Evolutionary conservation across 2,329 filamentous ascomycete species (phyloP).

Genomic region (Fusarium abutilonis): DNA sequence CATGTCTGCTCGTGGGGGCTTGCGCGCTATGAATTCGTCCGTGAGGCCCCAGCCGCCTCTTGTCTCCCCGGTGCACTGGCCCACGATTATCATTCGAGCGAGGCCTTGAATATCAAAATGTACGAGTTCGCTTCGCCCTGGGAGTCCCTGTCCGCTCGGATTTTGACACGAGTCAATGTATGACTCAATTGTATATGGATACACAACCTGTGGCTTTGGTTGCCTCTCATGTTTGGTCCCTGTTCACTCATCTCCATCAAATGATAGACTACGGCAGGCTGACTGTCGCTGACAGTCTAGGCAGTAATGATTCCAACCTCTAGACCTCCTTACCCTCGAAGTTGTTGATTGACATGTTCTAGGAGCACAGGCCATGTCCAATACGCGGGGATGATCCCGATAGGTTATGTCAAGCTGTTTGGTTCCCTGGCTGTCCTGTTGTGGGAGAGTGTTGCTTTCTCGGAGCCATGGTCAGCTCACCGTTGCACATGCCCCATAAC

Average conservation of each 20-base stretch:
- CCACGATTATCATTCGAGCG: constrained; percentile 38
- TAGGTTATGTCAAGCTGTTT: constrained; percentile 25
- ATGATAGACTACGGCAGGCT: constrained; percentile 24
- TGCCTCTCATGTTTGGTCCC: constrained; percentile 19
- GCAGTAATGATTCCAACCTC: constrained; percentile 4
- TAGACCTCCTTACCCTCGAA: not conserved
- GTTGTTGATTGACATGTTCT: constrained; percentile 23
- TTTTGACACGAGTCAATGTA: constrained; percentile 22
- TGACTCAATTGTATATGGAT: constrained; percentile 11
- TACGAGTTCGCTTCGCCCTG: constrained; percentile 31
- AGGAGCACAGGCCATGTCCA: constrained; percentile 23
- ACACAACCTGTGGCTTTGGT: constrained; percentile 20
- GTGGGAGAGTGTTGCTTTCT: constrained; percentile 10
- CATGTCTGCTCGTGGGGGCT: constrained; percentile 30
- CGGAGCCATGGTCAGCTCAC: constrained; percentile 19
- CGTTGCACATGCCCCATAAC: constrained; percentile 13
- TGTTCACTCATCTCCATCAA: constrained; percentile 14
- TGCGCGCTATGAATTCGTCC: constrained; percentile 36
- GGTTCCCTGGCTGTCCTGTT: constrained; percentile 19
- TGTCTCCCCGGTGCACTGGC: constrained; percentile 34
- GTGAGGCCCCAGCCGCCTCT: constrained; percentile 26
- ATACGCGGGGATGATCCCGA: constrained; percentile 39
- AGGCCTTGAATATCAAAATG: constrained; percentile 19
- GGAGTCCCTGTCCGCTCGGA: constrained; percentile 15
- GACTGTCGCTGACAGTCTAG: constrained; percentile 17